Base-by-base conservation (phyloP, 768 basidiomycete species). In the Tricholoma saponaceum region DNA sequence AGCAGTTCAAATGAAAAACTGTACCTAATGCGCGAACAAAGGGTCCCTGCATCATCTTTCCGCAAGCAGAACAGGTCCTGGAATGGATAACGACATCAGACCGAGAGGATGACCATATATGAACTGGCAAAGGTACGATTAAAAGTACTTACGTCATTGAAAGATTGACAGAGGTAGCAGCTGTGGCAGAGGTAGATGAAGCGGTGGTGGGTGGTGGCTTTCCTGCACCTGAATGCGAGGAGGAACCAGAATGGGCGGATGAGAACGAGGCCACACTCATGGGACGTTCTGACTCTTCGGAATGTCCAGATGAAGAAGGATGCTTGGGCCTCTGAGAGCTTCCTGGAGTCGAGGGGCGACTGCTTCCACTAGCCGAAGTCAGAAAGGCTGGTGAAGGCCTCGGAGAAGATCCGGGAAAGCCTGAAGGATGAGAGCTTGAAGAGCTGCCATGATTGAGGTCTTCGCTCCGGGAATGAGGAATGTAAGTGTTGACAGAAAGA, bases 1-100 rank as follows among this genome's bases (percentile, higher is more conserved):
- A 99, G 77, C 97, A 99, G 64, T 92, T 90, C n/a, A 98, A 73
- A 72, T 99, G 97, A 69, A 87, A 98, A 22, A 98, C 93, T 0
- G 91, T 90, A 57, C 91, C 89, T 52, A 99, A 78, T 0, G 97
- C 97, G 58, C 97, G 84, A 33, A 99, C 97, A 73, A 98, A 98
- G 49, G 95, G 94, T 12, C 97, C 96, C 59, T 94, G 89, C 85
- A 98, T 90, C 37, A 84, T 74, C 67, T 87, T 86, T 39, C 85
- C 86, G 66, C 90, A 92, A 12, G 90, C 83, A 23, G 86, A 83
- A 67, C 90, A 92, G 72, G 82, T 78, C 64, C 89, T 90, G 63
- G 58, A 59, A 59, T 52, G 14, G 58, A 62, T 58, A 52, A 60
- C 49, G 56, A 61, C 53, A 53, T 68, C 32, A 70, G 70, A 70